Conservation (phyloP, 2,329 filamentous ascomycete species). For the Arthrobotrys conoides region DNA sequence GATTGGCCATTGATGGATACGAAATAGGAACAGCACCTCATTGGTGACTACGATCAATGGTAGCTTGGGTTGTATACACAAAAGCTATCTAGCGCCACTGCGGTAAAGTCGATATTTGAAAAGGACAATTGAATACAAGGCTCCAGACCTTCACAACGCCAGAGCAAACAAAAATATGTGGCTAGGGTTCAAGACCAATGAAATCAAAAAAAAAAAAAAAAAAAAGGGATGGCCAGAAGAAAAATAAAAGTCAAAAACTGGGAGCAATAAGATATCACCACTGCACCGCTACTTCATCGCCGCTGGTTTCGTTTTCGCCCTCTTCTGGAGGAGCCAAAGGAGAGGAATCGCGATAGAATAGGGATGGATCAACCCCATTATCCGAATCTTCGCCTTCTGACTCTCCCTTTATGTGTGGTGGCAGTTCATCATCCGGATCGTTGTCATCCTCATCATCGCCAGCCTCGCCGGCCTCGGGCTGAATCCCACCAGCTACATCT, state of each 20-base stretch:
- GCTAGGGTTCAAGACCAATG: background rate
- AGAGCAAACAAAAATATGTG: no score
- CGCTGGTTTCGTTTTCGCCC: background rate
- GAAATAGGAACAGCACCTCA: no score
- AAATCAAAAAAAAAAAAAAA: background rate
- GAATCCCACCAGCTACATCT: background rate
- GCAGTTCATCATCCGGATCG: background rate
- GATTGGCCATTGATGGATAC: background rate
- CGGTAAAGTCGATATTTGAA: no score
- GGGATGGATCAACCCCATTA: slow-evolving; percentile 10
- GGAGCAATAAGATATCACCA: slow-evolving; percentile 14
- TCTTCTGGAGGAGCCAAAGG: slow-evolving; percentile 8
- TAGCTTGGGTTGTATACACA: no score
- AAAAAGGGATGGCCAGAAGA: background rate
- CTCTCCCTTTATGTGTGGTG: background rate
- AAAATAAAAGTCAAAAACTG: background rate
- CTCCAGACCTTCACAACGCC: no score
- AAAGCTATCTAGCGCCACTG: no score
- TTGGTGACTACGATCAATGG: no score
- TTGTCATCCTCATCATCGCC: background rate
- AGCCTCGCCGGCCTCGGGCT: background rate
- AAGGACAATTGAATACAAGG: no score
- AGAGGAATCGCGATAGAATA: slow-evolving; percentile 31
- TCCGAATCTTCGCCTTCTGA: background rate
- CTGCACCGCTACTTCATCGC: slow-evolving; percentile 16